Conservation (phyloP, 805 yeast genomes). For the Komagataella mondaviorum region DNA sequence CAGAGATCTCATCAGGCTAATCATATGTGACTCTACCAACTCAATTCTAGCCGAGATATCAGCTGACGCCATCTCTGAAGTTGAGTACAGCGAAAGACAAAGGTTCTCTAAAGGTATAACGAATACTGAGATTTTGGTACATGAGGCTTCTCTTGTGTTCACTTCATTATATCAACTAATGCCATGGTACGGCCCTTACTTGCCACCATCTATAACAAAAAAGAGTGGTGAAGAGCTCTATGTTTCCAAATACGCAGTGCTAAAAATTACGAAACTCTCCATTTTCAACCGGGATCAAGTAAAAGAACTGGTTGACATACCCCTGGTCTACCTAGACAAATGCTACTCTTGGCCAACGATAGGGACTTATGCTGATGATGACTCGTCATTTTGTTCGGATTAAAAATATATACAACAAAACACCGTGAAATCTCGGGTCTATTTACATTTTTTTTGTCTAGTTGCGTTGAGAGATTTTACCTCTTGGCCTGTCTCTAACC, state of each 20-base stretch:
- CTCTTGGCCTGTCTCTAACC: conserved; percentile 87
- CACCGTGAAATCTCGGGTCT: neutral
- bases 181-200: conserved; percentile 4
- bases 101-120: conserved; percentile 21
- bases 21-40: conserved; percentile 4
- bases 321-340: neutral
- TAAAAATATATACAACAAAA: neutral
- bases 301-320: conserved; percentile 1
- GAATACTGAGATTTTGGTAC: conserved; percentile 16
- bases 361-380: neutral
- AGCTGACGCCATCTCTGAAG: conserved; percentile 8
- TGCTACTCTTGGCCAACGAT: neutral
- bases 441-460: neutral
- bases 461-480: conserved; percentile 18
- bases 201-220: neutral
- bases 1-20: neutral
- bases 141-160: conserved; percentile 15
- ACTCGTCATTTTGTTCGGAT: neutral
- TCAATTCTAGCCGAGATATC: conserved; percentile 5
- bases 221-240: neutral
- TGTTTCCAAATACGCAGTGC: conserved; percentile 1
- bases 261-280: conserved; percentile 4
- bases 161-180: conserved; percentile 2
- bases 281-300: conserved; percentile 2
- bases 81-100: conserved; percentile 18